Base-by-base conservation (phyloP, 768 basidiomycete species). In the Ramaria sp. region DNA sequence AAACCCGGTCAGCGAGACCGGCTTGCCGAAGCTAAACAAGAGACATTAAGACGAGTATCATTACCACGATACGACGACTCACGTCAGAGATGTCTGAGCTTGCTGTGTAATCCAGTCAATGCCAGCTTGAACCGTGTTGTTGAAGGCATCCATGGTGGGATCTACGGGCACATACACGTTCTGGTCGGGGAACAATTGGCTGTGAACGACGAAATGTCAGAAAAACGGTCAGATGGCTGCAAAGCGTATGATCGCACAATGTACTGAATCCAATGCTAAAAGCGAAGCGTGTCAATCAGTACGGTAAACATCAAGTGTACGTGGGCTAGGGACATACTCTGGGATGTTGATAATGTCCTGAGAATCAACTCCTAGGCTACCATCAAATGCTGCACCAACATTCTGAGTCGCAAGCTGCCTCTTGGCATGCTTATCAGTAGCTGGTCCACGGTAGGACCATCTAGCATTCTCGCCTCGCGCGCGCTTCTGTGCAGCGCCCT, bases 131-230 rank as follows among this genome's bases (percentile, higher is more conserved):
- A 84, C 63, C 0, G 72, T 75, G 58, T 80, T 77, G 59, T 82
- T 75, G 67, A 78, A 81, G 10, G 75, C 61, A 43, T 77, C 68
- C 51, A 80, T 66, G 59, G 70, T 73, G 15, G 79, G 75, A 64
- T 83, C 80, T 27, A 66, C 62, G 22, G 73, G 57, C 31, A 69
- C 77, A 61, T 84, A 85, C 38, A 67, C 64, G 59, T 79, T 74
- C 65, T 86, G 85, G 63, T 87, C 83, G 19, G 85, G 84, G 75
- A 86, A 85, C 24, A 84, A 61, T 57, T 79, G 81, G 73, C 62
- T 63, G 41, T 33, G 22, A 34, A 46, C 27, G 30, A 37, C 20
- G 20, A 4, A 30, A 33, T 22, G 41, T 22, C 24, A 55, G 27
- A 27, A 27, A 55, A 24, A 45, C 19, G 3, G 10, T 17, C n/a